phyloP scores from a whole-genome alignment of 2,329 filamentous ascomycete genomes.

The Colletotrichum tropicale region DNA sequence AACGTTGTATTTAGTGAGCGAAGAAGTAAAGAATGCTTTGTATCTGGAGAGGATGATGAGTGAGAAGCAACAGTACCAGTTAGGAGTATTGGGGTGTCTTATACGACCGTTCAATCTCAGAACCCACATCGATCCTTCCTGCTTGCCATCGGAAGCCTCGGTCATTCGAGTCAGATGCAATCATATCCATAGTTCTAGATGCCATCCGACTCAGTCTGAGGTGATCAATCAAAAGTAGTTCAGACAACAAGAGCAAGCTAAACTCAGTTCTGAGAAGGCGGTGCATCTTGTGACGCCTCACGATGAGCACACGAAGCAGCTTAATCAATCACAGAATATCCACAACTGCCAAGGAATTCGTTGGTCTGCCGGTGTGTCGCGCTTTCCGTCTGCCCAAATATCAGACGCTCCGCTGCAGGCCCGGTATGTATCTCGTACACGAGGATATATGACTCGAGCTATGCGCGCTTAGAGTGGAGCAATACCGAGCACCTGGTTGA shows the following conservation, averaged over 20 bases:
- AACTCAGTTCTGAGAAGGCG: background rate
- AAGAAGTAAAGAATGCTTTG: background rate
- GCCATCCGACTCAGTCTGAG: background rate
- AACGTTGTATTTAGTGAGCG: background rate
- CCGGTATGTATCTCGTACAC: background rate
- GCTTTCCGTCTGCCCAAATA: background rate
- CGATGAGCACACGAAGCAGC: background rate
- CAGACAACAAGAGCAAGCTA: background rate
- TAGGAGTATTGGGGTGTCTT: background rate
- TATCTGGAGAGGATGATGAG: background rate
- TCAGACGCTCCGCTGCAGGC: background rate
- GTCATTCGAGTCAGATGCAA: background rate
- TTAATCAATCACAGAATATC: background rate
- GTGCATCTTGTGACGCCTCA: background rate
- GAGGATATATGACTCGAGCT: background rate
- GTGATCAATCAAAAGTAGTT: background rate
- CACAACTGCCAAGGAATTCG: background rate
- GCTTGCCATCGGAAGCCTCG: background rate
- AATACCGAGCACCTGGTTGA: background rate
- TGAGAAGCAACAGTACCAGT: background rate
- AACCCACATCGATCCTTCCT: background rate
- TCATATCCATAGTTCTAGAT: background rate
- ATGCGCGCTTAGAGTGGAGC: background rate
- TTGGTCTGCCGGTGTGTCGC: background rate
- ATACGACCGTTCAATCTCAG: background rate